Evolutionary conservation across 257 asterid species (phyloP).

Genomic region (Penstemon davidsonii): DNA sequence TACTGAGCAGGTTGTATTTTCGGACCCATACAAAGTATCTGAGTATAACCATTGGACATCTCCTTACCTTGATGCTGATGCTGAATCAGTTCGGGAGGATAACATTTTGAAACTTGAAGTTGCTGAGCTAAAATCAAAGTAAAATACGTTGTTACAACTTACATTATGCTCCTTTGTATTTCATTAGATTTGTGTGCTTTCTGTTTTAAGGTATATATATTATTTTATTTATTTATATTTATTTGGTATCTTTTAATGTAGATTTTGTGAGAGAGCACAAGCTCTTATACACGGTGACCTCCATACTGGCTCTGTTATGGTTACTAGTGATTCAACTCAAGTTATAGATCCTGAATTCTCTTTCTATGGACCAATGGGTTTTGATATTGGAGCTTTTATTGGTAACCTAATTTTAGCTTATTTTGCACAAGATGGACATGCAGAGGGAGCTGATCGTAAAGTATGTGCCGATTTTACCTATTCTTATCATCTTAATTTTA

Average conservation of each 20-base stretch:
- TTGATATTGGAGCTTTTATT: constrained; percentile 88
- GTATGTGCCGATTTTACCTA: constrained; percentile 33
- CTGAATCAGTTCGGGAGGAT: constrained; percentile 78
- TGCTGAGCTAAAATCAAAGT: constrained; percentile 90
- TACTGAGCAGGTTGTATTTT: constrained; percentile 92
- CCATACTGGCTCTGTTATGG: constrained; percentile 96
- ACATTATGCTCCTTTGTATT: constrained; percentile 6
- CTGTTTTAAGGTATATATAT: constrained; percentile 9
- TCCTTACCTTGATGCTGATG: constrained; percentile 89
- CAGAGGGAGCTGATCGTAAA: constrained; percentile 65
- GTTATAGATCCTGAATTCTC: constrained; percentile 94
- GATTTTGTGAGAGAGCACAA: constrained; percentile 96
- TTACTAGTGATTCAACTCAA: constrained; percentile 75
- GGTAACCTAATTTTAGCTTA: constrained; percentile 88
- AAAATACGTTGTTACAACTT: constrained; percentile 15
- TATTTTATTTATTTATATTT: constrained; percentile 23
- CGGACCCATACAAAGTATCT: constrained; percentile 92
- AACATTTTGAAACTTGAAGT: constrained; percentile 78
- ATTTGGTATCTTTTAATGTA: constrained; percentile 37
- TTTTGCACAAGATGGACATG: constrained; percentile 95
- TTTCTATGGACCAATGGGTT: constrained; percentile 95
- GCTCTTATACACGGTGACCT: constrained; percentile 96
- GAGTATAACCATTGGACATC: constrained; percentile 78
- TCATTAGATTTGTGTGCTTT: neutral
- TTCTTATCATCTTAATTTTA: constrained; percentile 2